Base-by-base conservation (phyloP, 2,329 filamentous ascomycete genomes). In the Parascedosporium putredinis region DNA sequence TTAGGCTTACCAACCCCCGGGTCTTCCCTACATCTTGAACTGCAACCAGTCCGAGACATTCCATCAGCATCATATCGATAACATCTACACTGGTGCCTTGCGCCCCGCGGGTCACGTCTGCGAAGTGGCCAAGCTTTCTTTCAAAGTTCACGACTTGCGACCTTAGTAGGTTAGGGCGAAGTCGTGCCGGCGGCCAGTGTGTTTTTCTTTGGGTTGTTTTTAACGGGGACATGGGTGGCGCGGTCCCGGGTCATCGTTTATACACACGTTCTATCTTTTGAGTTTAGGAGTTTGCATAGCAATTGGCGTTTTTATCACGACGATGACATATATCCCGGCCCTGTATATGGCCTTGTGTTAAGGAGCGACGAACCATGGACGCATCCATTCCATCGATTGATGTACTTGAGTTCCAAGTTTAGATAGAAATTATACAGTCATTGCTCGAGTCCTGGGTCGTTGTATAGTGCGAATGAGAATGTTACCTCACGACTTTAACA, bases 1-100 rank as follows among this genome's bases (percentile, higher is more conserved):
- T 97, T 67, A 81, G 93, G 29, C 73, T 98, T 4, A 98, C 93
- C 0, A 87, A 96, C 64, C 93, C 0, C 91, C 93, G 0, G 93
- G 93, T 0, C 75, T 97, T 57, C 81, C 86, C 55, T 79, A 88
- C n/a, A 84, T 98, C 29, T 71, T 95, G 42, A 76, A 81, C 36
- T 98, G 93, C 67, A 81, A 70, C 2, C 79, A 89, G 53, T 76
- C 78, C 1, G 86, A 87, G 1, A 76, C 94, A 0, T 98, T 98
- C 63, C 93, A 98, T 64, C 87, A 84, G 54, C 78, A 81, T 54
- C 64, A 65, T 1, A 69, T 79, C 49, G 73, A 78, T 23, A 83
- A 89, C 57, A 76, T 94, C 1, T 95, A 95, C 61, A 88, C 85
- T 0, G 80, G 84, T 59, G 87, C 88, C 1, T 68, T 77, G 47